Evolutionary conservation across 2,329 filamentous ascomycete species (phyloP), one percentile per base, ranked within the genome.

Genomic region (Seiridium cupressi): DNA sequence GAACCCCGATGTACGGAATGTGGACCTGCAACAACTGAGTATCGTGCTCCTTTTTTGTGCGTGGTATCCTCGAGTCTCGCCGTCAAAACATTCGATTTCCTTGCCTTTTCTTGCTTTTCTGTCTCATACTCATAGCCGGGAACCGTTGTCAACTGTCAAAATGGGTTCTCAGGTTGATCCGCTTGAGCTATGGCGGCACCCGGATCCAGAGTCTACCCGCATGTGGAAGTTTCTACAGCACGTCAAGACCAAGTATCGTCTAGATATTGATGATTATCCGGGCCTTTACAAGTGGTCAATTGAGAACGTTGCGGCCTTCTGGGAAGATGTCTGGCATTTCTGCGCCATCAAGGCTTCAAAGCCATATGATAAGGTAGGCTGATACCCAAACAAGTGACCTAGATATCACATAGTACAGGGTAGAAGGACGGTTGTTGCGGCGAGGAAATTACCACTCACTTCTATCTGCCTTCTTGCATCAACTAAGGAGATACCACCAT

Each of bases 271-370:
- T 18, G 85, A 81, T 63, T 97, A 97, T 70, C 77, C 87, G 26
- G 86, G 86, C n/a, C 83, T 98, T 7, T 90, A 94, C 77, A 78
- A 84, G 71, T 98, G 94, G 94, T 97, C 92, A 65, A 83, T 95
- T 64, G 84, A 89, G 6, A 81, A 94, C 66, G 82, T 92, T 6
- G 82, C 87, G 32, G 78, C 82, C 1, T 96, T 97, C 73, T 98
- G 94, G 94, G 87, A 84, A 55, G 89, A 93, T 59, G 84, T 92
- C 8, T 97, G 93, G 93, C 81, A 90, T 47, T 93, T 90, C 74
- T 90, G 90, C 3, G 90, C 90, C 48, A 83, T 98, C 66, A 87
- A 81, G 64, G 86, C 91, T 4, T 89, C 90, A 32, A 80, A 79
- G 68, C 74, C 79, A 6, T 93, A 85, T 71, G 77, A 81, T 34